Evolutionary conservation across 106 monocot genomes (phyloP).

Genomic region (Narthecium ossifragum): DNA sequence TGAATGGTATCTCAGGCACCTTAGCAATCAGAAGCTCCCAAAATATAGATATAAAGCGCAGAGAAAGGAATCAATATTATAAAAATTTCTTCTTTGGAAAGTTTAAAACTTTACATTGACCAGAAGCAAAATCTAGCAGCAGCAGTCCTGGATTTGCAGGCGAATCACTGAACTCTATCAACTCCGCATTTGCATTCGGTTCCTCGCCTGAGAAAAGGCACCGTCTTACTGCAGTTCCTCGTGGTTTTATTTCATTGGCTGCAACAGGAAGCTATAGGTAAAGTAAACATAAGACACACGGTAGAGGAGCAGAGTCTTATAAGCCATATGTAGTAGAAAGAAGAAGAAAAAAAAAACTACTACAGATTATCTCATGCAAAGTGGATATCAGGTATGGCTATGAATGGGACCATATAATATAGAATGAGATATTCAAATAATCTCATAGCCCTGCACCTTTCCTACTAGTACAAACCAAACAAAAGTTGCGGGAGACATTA

Average conservation of each 20-base stretch:
- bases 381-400: no score
- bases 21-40: background rate
- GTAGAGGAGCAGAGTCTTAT: no score
- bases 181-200: background rate
- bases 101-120: slow-evolving; percentile 1
- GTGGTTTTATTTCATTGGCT: slow-evolving; percentile 3
- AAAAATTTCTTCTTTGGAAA: background rate
- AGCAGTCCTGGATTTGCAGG: background rate
- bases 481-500: no score
- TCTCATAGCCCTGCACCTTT: no score
- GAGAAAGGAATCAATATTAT: background rate
- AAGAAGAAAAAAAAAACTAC: no score
- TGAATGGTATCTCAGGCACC: no score
- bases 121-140: background rate
- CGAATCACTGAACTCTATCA: background rate
- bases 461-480: no score
- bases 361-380: no score
- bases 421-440: no score
- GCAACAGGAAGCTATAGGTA: slow-evolving; percentile 1
- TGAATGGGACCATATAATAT: no score
- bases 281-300: no score
- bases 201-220: slow-evolving; percentile 14
- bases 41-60: background rate
- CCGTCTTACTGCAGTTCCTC: background rate
- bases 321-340: no score